These are phyloP conservation scores for Synchytrium microbalum DNA, from an alignment of 371 early-diverging fungal species.

Conservation along the genomic window DNA sequence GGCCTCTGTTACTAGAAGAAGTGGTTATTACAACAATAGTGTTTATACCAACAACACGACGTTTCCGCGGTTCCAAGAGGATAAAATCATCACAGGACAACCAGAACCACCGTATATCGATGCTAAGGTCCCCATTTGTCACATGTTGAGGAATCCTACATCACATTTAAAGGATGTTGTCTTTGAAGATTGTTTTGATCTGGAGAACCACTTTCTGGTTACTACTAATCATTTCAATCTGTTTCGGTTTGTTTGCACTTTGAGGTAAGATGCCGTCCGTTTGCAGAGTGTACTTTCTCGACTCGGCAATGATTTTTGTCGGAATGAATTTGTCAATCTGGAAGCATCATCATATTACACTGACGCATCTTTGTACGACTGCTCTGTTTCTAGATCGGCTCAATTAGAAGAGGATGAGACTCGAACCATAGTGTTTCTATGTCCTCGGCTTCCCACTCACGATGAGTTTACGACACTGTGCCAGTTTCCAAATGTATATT, in stretches of 20 bases:
- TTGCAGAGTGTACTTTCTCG: not conserved
- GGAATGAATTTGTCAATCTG: too few species aligned
- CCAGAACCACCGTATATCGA: constrained; percentile 8
- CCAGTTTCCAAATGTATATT: constrained; percentile 30
- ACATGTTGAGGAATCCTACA: constrained; percentile 12
- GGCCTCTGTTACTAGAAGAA: not conserved
- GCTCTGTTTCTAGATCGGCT: constrained; percentile 12
- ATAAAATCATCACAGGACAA: not conserved
- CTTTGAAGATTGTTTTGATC: constrained; percentile 8
- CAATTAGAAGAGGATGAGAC: constrained; percentile 16
- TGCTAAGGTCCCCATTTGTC: constrained; percentile 24
- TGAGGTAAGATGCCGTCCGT: constrained; percentile 15
- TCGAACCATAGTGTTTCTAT: constrained; percentile 25
- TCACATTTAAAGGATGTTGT: constrained; percentile 7
- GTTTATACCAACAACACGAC: not conserved
- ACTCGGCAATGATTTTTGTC: too few species aligned
- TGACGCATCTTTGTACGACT: too few species aligned
- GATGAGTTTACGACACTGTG: constrained; percentile 22
- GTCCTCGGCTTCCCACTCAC: constrained; percentile 16
- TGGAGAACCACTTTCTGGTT: constrained; percentile 27
- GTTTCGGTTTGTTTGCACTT: constrained; percentile 33
- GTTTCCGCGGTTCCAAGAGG: not conserved
- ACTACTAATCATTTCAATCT: constrained; percentile 27
- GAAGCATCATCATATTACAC: too few species aligned
- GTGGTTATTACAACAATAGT: not conserved